Evolutionary conservation across 1,284 basidiomycete genomes (phyloP), one percentile per base, ranked within the genome.

Genomic region (Inonotus obliquus): DNA sequence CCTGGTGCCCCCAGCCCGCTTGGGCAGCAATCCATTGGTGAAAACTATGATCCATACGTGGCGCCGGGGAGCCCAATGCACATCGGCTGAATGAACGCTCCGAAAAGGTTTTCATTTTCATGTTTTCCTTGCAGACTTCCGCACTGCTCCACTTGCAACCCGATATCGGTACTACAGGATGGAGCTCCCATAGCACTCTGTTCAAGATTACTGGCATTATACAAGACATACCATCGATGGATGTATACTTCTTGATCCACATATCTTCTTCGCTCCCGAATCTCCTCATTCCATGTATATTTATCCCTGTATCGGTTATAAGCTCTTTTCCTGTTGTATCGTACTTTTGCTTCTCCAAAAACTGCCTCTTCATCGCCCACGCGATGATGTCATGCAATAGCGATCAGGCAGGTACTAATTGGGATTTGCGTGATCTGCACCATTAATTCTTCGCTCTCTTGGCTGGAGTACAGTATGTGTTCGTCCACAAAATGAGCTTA

Each of bases 1-100:
- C 67, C 62, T 21, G 68, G 65, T 19, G 62, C 32, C 4, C 35
- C 54, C 11, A 64, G 63, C 35, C 63, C 63, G 2, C 55, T 64
- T 21, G 48, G 59, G 4, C 54, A 61, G 32, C 38, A 51, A 32
- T 9, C 21, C 7, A 19, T 57, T n/a, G 39, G 45, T 1, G 54
- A n/a, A 14, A 55, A 51, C 11, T 38, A 13, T 7, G 47, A 54
- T 19, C 14, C 10, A 0, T 61, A 49, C 23, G 61, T 54, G 19
- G 29, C 49, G 6, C 63, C 63, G 3, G 59, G 59, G 3, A 64
- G 63, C 44, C 63, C 63, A 14, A 64, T 64, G 63, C 63, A 61
- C 35, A 54, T 64, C 14, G 59, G 60, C 45, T 64, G 59, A 64
- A 23, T 25, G 38, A 14, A 29, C 44, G 11, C 48, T 21, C 2